Conservation (phyloP, 108 stramenopile species). For the Discostella pseudostelligera region DNA sequence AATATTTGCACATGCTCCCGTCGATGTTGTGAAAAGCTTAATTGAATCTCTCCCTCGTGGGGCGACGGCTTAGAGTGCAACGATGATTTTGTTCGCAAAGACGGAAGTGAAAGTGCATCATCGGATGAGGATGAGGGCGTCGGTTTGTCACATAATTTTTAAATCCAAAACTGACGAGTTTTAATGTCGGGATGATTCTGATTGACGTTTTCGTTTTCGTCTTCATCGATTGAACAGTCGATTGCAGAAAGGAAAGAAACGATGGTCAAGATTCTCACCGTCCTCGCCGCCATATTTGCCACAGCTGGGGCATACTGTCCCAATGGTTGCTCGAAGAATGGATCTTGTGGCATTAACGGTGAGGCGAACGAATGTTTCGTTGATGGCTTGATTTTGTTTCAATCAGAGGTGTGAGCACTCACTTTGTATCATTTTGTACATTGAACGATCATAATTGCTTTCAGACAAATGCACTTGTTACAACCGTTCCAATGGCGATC, state of each 20-base stretch:
- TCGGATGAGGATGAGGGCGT: not conserved
- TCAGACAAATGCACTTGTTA: constrained; percentile 79
- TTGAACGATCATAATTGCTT: not conserved
- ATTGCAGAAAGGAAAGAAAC: not conserved
- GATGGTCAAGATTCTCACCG: constrained; percentile 22
- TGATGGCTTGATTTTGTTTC: not conserved
- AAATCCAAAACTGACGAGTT: not conserved
- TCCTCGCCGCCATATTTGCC: constrained; percentile 35
- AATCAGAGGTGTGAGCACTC: too few relatives aligned
- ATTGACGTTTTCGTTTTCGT: not conserved
- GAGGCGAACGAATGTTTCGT: constrained; percentile 8
- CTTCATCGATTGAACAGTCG: not conserved
- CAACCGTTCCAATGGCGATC: constrained; percentile 62
- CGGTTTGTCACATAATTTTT: not conserved
- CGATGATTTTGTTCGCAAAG: not conserved
- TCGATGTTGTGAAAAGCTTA: constrained; percentile 50
- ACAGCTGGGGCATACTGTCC: constrained; percentile 49
- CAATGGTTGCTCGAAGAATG: constrained; percentile 61
- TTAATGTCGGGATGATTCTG: not conserved
- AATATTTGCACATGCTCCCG: constrained; percentile 84
- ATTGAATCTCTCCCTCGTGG: constrained; percentile 37
- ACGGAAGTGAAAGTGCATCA: not conserved
- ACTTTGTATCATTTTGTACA: too few relatives aligned
- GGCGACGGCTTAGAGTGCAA: constrained; percentile 1
- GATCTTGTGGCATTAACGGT: constrained; percentile 61